Evolutionary conservation across 352 stramenopile species (phyloP), one percentile per base, ranked within the genome.

Genomic region (Elongisporangium senticosum): DNA sequence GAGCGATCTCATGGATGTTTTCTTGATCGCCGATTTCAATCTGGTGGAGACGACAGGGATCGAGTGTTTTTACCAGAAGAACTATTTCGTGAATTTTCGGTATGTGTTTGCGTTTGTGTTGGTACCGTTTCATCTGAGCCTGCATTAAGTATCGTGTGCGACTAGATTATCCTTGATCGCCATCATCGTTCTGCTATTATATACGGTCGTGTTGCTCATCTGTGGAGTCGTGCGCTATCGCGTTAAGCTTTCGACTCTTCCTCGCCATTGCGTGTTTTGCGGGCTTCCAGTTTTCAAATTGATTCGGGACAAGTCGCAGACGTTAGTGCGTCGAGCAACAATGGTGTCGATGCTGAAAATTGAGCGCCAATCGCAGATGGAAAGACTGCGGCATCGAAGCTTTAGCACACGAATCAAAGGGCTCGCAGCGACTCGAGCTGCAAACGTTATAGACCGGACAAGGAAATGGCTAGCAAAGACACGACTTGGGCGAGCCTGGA

Each of bases 81-180:
- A 85, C 59, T 91, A 87, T 68, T 91, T 89, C 49, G 55, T 64
- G 1, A 85, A 79, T 49, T 91, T 86, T 57, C 61, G 72, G 65
- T 81, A 61, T 26, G 53, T 40, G 53, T 3, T 43, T 49, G 17
- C 24, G 13, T n/a, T 47, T 43, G 56, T 15, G 1, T 52, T 49
- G 43, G 20, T 40, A 19, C 56, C 10, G 47, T 11, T 22, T 39
- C 19, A 20, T 17, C 28, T 48, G 3, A 19, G 20, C 20, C 10
- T 2, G 8, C 47, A 19, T 20, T 59, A 33, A 14, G 19, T 6
- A 17, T 26, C 58, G 8, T 28, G 13, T 57, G 48, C 10, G 5
- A 56, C 4, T 58, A 86, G 75, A 15, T 21, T 87, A 26, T 74
- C 74, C 14, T 23, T 84, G 0, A 64, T 82, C 28, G 65, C 62